Base-by-base conservation (phyloP, 441 rosid species). In the Gossypium aridum region DNA sequence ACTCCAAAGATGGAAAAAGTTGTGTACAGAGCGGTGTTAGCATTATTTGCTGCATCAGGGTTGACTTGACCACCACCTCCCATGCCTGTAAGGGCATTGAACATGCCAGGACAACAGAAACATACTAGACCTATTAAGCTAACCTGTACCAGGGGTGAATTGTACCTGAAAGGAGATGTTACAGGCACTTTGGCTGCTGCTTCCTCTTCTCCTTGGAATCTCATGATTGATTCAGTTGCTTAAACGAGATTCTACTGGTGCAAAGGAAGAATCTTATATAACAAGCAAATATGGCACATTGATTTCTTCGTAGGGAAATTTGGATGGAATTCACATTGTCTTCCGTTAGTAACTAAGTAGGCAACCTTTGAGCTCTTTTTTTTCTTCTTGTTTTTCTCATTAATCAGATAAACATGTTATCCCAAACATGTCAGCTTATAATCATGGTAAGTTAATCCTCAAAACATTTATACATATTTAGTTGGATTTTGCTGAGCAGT, bases 81-180 rank as follows among this genome's bases (percentile, higher is more conserved):
- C 95, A 90, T 83, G 28, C 95, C 95, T 7, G 85, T 75, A 61
- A 90, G 86, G 20, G 92, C 95, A 37, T 90, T 90, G 82, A 87
- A 90, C 90, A 90, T 90, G 4, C 91, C 91, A 0, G 95, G 95
- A 47, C 91, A 90, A 72, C 92, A 90, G 80, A 90, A 87, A 69
- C 92, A 90, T 57, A 90, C 92, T 0, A 90, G 72, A 2, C 92
- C 95, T 6, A 90, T 87, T 39, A 87, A 78, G 76, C 61, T 67
- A 10, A 90, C 82, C 61, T 90, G 92, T 0, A 84, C 75, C 2
- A 88, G 54, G 1, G 95, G 90, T 1, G 92, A 90, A 71, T 86
- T 90, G 84, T 90, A 87, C 12, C 92, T 77, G 70, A 86, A 82
- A 82, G 4, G 76, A 51, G 64, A 63, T 7, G 73, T 1, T 78